A percentile compares a stretch with the other conserved stretches of the same genome.
Evolutionary conservation across 495 filamentous ascomycete species (phyloP).

Genomic region (Trichocladium antarcticum): DNA sequence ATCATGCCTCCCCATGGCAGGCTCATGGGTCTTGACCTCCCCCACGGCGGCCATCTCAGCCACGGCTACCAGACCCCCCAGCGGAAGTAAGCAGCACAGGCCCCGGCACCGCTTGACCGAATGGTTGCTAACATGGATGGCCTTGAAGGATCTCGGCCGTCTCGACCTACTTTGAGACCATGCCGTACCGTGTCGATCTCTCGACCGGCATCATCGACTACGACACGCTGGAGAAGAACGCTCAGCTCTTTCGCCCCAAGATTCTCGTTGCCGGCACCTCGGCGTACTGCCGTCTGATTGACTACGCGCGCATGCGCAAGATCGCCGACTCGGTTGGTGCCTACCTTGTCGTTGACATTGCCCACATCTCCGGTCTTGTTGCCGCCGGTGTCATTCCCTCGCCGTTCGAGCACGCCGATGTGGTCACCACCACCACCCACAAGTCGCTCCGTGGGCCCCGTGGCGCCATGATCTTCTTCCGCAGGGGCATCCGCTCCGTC

Average conservation of each 20-base stretch:
- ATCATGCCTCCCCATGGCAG: constrained; percentile 95
- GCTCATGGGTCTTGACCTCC: constrained; percentile 94
- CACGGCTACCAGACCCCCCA: constrained; percentile 95
- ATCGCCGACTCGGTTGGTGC: constrained; percentile 90
- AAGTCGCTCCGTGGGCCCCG: constrained; percentile 97
- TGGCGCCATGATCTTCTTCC: constrained; percentile 99
- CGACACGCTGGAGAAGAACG: constrained; percentile 81
- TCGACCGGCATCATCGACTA: constrained; percentile 98
- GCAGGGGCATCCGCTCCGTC: constrained; percentile 80
- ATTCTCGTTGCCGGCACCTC: constrained; percentile 93
- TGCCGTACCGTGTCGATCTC: constrained; percentile 83
- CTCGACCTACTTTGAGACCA: constrained; percentile 90
- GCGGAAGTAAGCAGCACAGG: constrained; percentile 55
- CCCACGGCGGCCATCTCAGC: constrained; percentile 93
- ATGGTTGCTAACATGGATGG: constrained; percentile 11
- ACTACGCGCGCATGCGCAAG: constrained; percentile 93
- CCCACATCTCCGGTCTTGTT: constrained; percentile 94
- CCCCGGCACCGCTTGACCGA: neutral
- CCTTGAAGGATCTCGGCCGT: constrained; percentile 71
- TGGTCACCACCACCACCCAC: constrained; percentile 98
- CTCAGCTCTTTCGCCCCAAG: constrained; percentile 90
- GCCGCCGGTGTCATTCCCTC: constrained; percentile 88
- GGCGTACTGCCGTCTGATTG: constrained; percentile 96
- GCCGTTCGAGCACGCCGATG: constrained; percentile 87
- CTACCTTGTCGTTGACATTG: constrained; percentile 96